phyloP scores from a whole-genome alignment of 2,329 filamentous ascomycete genomes.

The Aureobasidium mangrovei region DNA sequence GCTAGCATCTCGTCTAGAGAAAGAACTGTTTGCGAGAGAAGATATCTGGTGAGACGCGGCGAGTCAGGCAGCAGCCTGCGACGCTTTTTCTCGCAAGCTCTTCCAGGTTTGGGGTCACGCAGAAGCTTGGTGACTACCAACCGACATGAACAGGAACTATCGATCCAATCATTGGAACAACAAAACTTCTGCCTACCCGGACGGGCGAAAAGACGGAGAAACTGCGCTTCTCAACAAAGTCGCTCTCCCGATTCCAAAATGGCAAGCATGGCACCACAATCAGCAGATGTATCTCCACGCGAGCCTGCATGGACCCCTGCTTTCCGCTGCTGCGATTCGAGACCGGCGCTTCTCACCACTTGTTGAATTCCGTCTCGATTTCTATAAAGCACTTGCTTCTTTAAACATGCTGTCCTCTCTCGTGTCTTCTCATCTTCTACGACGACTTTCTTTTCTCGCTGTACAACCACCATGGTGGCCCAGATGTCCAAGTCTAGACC shows the following conservation, averaged over 20 bases:
- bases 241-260: not conserved
- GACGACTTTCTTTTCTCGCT: not conserved
- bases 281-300: slow-evolving; percentile 10
- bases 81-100: slow-evolving; percentile 4
- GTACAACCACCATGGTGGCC: not conserved
- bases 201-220: not conserved
- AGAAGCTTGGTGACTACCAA: not conserved
- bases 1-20: too few species aligned
- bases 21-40: too few species aligned
- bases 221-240: slow-evolving; percentile 3
- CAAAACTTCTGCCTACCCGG: not conserved
- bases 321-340: not conserved
- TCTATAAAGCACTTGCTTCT: not conserved
- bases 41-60: too few species aligned
- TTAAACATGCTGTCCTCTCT: not conserved
- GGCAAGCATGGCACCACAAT: slow-evolving; percentile 1
- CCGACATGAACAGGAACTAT: not conserved
- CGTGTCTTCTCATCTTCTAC: not conserved
- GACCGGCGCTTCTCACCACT: not conserved
- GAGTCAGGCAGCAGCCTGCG: too few species aligned
- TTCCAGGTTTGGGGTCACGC: not conserved
- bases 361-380: too few species aligned
- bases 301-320: not conserved
- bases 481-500: not conserved
- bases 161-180: not conserved